Percentiles rank a stretch among this genome's conserved stretches.
Conservation (phyloP, 345 rosid species). For the Salix purpurea region DNA sequence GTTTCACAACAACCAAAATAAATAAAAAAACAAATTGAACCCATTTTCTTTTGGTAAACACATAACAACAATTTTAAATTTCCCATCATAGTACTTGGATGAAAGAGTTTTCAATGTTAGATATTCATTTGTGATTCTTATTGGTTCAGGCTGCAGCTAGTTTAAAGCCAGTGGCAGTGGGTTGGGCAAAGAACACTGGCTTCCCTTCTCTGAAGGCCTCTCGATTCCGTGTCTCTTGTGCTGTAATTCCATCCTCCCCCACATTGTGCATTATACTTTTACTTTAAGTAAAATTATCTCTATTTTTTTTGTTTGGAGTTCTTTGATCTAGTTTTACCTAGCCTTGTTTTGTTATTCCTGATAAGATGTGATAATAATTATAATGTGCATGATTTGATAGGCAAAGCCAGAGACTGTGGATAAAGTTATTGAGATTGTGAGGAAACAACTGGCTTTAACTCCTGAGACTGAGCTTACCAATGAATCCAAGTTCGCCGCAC, state of each 20-base stretch:
- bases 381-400: neutral
- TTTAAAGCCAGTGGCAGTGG: conserved; percentile 24
- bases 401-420: conserved; percentile 29
- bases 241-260: neutral
- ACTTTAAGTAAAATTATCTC: too few relatives aligned
- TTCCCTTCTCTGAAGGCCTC: conserved; percentile 23
- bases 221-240: conserved; percentile 17
- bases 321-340: too few relatives aligned
- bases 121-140: neutral
- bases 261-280: neutral
- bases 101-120: too few relatives aligned
- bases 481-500: conserved; percentile 20
- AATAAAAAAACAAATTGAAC: neutral
- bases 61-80: too few relatives aligned
- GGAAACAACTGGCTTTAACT: conserved; percentile 20
- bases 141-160: conserved; percentile 18
- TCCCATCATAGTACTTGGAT: too few relatives aligned
- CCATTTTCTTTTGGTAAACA: neutral
- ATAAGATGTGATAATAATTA: neutral
- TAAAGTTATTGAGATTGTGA: conserved; percentile 24
- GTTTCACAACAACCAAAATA: too few relatives aligned
- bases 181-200: conserved; percentile 22
- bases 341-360: too few relatives aligned
- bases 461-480: conserved; percentile 7
- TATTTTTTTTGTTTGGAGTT: too few relatives aligned